phyloP scores from a whole-genome alignment of 176 grass and related monocot genomes.

The Phoenix dactylifera region DNA sequence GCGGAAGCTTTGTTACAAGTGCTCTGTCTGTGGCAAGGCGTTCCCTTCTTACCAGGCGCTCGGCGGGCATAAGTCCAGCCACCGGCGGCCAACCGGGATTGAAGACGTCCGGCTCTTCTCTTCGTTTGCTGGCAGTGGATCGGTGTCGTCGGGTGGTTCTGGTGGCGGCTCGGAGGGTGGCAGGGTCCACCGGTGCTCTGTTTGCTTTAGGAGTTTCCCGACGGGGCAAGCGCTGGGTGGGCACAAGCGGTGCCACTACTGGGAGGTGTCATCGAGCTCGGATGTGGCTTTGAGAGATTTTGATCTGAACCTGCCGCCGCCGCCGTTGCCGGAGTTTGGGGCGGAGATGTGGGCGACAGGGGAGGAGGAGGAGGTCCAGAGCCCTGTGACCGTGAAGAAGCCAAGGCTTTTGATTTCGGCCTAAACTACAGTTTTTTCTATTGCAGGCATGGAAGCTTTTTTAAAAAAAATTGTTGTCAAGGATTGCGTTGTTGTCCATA shows the following conservation, averaged over 20 bases:
- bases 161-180: background rate
- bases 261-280: conserved; percentile 52
- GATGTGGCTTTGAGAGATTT: conserved; percentile 21
- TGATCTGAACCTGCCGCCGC: conserved; percentile 52
- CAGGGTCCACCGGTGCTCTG: conserved; percentile 40
- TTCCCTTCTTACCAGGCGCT: conserved; percentile 73
- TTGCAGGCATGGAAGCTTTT: too few relatives aligned
- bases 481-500: too few relatives aligned
- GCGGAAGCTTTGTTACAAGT: too few relatives aligned
- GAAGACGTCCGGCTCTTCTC: background rate
- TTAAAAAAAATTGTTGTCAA: too few relatives aligned
- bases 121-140: background rate
- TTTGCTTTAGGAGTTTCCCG: conserved; percentile 45
- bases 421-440: too few relatives aligned
- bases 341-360: background rate
- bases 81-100: conserved; percentile 14
- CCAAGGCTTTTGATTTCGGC: conserved; percentile 10
- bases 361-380: conserved; percentile 62
- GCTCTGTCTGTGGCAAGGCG: conserved; percentile 65
- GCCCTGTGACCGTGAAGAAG: conserved; percentile 66
- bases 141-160: background rate
- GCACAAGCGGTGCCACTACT: conserved; percentile 80
- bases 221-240: conserved; percentile 79
- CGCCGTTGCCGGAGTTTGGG: conserved; percentile 13
- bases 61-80: conserved; percentile 82